These are phyloP conservation scores for Mortierella polycephala DNA, from an alignment of 371 early-diverging fungal genomes.

Conservation along the genomic window DNA sequence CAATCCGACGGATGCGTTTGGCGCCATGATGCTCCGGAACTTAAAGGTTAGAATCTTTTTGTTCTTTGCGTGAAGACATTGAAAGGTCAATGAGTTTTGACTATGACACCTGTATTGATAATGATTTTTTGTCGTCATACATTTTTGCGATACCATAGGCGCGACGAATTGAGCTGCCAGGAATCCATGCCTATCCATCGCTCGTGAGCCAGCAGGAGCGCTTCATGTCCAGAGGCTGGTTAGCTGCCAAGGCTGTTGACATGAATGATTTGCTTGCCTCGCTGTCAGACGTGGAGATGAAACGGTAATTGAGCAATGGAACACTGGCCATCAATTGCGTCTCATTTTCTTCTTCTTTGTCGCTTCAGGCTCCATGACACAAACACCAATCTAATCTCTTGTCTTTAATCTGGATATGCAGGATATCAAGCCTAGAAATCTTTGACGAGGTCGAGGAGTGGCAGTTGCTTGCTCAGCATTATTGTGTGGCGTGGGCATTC, in stretches of 20 bases:
- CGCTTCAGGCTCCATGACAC: too few relatives aligned
- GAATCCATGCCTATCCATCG: slow-evolving; percentile 80
- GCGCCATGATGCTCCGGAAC: slow-evolving; percentile 90
- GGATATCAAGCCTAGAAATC: slow-evolving; percentile 83
- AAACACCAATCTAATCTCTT: not conserved
- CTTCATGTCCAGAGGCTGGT: slow-evolving; percentile 73
- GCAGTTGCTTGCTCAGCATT: slow-evolving; percentile 85
- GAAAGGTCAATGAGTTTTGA: too few relatives aligned
- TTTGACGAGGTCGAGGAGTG: slow-evolving; percentile 97
- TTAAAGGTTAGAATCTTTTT: slow-evolving; percentile 60
- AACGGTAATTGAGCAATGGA: slow-evolving; percentile 57
- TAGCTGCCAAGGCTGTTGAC: slow-evolving; percentile 71
- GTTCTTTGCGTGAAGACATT: not conserved
- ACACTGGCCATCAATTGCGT: too few relatives aligned
- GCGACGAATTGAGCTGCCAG: slow-evolving; percentile 78
- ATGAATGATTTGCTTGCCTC: slow-evolving; percentile 74
- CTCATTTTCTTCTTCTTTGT: not conserved
- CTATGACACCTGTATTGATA: not conserved
- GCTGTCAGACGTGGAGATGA: slow-evolving; percentile 60
- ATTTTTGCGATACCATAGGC: slow-evolving; percentile 21
- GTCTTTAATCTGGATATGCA: slow-evolving; percentile 17
- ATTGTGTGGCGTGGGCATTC: slow-evolving; percentile 88
- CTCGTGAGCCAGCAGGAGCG: slow-evolving; percentile 74
- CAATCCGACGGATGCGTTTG: slow-evolving; percentile 90
- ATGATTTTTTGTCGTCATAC: not conserved